Evolutionary conservation across 805 yeast genomes (phyloP), one percentile per base, ranked within the genome.

Genomic region (Zygoascus tannicola): DNA sequence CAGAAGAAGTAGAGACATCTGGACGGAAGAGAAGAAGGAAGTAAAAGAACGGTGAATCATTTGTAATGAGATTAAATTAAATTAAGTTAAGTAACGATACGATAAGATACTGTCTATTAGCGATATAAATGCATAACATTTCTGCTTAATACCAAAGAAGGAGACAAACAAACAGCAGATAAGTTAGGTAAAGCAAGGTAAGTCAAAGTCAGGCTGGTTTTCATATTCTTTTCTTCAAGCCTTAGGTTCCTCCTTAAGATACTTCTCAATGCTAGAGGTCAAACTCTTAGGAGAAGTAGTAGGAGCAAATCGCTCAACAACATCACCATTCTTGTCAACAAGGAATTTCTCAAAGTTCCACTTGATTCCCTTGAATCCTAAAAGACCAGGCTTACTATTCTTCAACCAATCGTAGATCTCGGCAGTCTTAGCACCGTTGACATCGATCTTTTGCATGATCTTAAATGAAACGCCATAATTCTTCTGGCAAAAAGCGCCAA

Each of bases 401-500:
- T 92, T 90, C 62, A 90, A 73, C 69, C 62, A 88, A 56, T 74
- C 68, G 67, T 78, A 90, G 30, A 90, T 87, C 16, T 90, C 85
- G 59, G 84, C 88, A 16, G 85, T 78, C 36, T 78, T 66, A 49
- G 71, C 64, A 41, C 98, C 98, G 62, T 90, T 92, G 54, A 92
- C 97, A 35, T 88, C 87, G 47, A 87, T 64, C 71, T 88, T 90
- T 61, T 75, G 72, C 75, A 90, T 67, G 26, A 90, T 74, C 23
- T 96, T 96, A 80, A 92, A 90, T 15, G 82, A 69, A 35, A 90
- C 97, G 44, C 96, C 96, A 62, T 80, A 92, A 69, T 85, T 87
- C 56, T 78, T 58, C 36, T 75, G 65, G 64, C 96, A 87, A 67
- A 82, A 83, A 38, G 71, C 63, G 18, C 76, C 78, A 51, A 85